Percentiles rank a stretch among this genome's conserved stretches.
phyloP scores from a whole-genome alignment of 768 basidiomycete genomes.

The Suillus subluteus region DNA sequence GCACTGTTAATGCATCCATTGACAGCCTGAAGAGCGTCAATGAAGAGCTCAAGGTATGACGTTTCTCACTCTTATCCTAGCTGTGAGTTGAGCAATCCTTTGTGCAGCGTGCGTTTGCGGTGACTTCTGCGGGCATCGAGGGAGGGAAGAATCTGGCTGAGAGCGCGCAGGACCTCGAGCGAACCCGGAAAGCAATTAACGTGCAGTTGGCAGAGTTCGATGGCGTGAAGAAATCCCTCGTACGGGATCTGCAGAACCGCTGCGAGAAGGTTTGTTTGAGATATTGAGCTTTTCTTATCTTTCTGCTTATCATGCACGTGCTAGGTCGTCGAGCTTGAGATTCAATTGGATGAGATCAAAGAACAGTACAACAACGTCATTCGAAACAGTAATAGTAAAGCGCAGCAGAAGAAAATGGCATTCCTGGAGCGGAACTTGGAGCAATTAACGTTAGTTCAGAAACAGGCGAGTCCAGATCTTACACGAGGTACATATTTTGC shows the following conservation, averaged over 20 bases:
- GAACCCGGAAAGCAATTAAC: conserved; percentile 94
- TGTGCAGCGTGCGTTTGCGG: conserved; percentile 89
- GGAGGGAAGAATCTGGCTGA: conserved; percentile 97
- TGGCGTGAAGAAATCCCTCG: conserved; percentile 96
- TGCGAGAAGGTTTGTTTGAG: conserved; percentile 85
- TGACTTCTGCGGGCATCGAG: conserved; percentile 95
- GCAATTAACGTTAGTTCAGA: conserved; percentile 93
- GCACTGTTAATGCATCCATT: conserved; percentile 80
- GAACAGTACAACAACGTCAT: conserved; percentile 99
- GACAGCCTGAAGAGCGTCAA: conserved; percentile 96
- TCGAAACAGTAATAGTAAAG: conserved; percentile 96
- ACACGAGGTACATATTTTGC: conserved; percentile 3
- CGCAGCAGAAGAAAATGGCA: conserved; percentile 99
- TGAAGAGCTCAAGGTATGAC: conserved; percentile 91
- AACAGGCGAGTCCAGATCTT: conserved; percentile 67
- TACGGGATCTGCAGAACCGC: conserved; percentile 98
- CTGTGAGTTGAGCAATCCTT: conserved; percentile 10
- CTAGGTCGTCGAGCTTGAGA: conserved; percentile 98
- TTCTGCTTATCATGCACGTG: conserved; percentile 15
- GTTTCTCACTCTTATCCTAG: conserved; percentile 9
- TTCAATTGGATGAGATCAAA: conserved; percentile 96
- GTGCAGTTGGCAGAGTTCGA: conserved; percentile 99
- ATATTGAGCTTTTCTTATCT: conserved; percentile 9
- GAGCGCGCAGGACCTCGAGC: conserved; percentile 95
- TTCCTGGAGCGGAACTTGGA: conserved; percentile 97